Base-by-base conservation (phyloP, 208 protist species). In the Crithidia bombi region DNA sequence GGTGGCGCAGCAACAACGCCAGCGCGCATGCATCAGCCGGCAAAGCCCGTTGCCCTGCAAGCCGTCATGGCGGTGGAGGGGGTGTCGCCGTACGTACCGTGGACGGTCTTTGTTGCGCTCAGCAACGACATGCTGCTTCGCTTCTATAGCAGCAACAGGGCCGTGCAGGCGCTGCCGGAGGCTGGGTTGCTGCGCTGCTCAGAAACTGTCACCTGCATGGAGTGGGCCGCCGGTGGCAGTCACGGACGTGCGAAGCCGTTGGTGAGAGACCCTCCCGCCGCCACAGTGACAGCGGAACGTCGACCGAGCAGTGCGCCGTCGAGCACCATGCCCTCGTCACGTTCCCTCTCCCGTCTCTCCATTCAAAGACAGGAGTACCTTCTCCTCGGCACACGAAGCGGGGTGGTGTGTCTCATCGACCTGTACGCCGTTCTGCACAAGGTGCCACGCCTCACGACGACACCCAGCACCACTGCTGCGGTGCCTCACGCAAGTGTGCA, bases 71-170 rank as follows among this genome's bases (percentile, higher is more conserved):
- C 75, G 23, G 66, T 92, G 25, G 57, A 70, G 28, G 75, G 81
- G 19, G 77, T 92, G 0, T 69, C 74, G 11, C 67, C 70, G 0
- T 68, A 71, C 46, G 69, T 89, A 57, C 79, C 85, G n/a, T 76
- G 55, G 55, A 71, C 70, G 41, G 70, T 85, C 14, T 70, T 86
- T 3, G 57, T 89, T 6, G 85, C 81, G 7, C 73, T 80, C 54
- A 67, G 82, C 69, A 87, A 65, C 61, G 88, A 93, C 72, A 72
- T 93, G 43, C 67, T 89, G 12, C 65, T 93, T 10, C 88, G 88
- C 32, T 57, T 93, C 23, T 93, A 87, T 70, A 66, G 69, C 47
- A 86, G 79, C 59, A 75, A 79, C 38, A 73, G 72, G 44, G 83
- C 83, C 25, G 54, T 90, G 55, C 82, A 83, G 79, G 78, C 83